These are phyloP conservation scores for Trapa incisa DNA, from an alignment of 345 rosid species.

Conservation along the genomic window DNA sequence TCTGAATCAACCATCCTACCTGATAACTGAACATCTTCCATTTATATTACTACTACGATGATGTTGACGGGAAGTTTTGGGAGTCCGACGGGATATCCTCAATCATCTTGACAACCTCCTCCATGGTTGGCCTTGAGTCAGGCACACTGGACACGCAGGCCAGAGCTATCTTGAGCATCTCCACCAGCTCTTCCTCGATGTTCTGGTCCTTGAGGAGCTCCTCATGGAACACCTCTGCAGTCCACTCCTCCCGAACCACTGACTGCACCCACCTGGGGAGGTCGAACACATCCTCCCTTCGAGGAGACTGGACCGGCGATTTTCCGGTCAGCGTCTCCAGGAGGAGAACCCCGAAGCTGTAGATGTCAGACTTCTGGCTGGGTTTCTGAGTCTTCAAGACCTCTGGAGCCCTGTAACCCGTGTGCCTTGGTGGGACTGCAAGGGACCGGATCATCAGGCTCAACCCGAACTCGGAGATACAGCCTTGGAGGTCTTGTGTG, in stretches of 20 bases:
- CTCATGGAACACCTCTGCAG: slow-evolving; percentile 76
- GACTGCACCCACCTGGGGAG: slow-evolving; percentile 89
- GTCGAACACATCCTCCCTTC: slow-evolving; percentile 56
- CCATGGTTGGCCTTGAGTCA: slow-evolving; percentile 65
- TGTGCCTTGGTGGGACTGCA: slow-evolving; percentile 39
- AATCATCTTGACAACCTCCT: slow-evolving; percentile 66
- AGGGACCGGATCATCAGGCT: slow-evolving; percentile 48
- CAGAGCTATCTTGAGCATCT: slow-evolving; percentile 89
- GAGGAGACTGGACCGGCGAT: slow-evolving; percentile 46
- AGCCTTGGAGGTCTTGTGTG: slow-evolving; percentile 37
- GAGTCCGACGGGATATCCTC: slow-evolving; percentile 53
- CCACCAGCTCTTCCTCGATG: slow-evolving; percentile 83
- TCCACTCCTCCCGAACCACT: slow-evolving; percentile 86
- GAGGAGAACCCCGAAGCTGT: slow-evolving; percentile 78
- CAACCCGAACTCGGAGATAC: slow-evolving; percentile 66
- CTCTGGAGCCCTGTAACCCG: slow-evolving; percentile 79
- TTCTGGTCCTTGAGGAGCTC: slow-evolving; percentile 58
- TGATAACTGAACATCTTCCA: background rate
- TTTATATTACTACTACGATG: background rate
- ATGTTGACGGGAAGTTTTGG: slow-evolving; percentile 40
- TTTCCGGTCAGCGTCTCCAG: slow-evolving; percentile 85
- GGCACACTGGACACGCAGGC: slow-evolving; percentile 59
- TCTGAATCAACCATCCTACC: background rate
- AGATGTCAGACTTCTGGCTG: slow-evolving; percentile 57
- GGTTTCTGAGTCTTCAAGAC: slow-evolving; percentile 43